These are phyloP conservation scores for Paracorniculantispora psalliotae DNA, from an alignment of 2,329 filamentous ascomycete species.

Conservation along the genomic window DNA sequence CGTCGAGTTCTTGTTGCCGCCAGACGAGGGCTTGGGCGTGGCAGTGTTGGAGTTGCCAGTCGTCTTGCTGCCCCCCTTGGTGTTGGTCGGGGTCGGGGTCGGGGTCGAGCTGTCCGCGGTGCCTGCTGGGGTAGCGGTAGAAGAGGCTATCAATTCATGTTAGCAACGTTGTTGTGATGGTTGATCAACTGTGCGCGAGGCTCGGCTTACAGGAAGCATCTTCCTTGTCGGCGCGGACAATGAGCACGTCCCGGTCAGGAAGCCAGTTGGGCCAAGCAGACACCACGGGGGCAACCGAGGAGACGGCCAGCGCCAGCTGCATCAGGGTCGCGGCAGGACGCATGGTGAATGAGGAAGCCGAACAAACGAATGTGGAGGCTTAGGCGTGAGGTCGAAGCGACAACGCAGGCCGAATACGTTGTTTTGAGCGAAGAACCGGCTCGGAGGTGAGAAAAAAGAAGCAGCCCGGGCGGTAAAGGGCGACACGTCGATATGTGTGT, in stretches of 20 bases:
- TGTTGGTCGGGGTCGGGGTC: neutral
- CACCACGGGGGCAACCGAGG: constrained; percentile 45
- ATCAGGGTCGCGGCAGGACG: constrained; percentile 42
- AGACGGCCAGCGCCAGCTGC: constrained; percentile 46
- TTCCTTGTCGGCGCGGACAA: constrained; percentile 44
- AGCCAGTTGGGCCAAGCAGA: constrained; percentile 54
- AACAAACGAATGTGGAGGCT: neutral
- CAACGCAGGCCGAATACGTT: neutral
- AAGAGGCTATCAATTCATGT: neutral
- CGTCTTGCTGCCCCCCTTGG: constrained; percentile 15
- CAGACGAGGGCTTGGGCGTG: constrained; percentile 20
- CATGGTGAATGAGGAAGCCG: constrained; percentile 34
- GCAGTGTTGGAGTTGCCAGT: constrained; percentile 39
- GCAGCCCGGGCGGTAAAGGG: neutral
- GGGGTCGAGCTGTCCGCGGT: neutral
- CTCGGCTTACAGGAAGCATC: constrained; percentile 13
- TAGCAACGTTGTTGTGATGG: neutral
- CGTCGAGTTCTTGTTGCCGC: constrained; percentile 18
- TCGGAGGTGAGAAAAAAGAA: neutral
- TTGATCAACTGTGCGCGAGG: constrained; percentile 14
- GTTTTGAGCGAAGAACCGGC: neutral
- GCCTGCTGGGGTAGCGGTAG: constrained; percentile 1
- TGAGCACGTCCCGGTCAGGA: constrained; percentile 46
- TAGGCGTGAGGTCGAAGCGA: constrained; percentile 2
- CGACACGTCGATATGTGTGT: neutral